Percentiles rank a stretch among this genome's conserved stretches.
Evolutionary conservation across 1,284 basidiomycete species (phyloP).

Genomic region (Apiotrichum veenhuisii): DNA sequence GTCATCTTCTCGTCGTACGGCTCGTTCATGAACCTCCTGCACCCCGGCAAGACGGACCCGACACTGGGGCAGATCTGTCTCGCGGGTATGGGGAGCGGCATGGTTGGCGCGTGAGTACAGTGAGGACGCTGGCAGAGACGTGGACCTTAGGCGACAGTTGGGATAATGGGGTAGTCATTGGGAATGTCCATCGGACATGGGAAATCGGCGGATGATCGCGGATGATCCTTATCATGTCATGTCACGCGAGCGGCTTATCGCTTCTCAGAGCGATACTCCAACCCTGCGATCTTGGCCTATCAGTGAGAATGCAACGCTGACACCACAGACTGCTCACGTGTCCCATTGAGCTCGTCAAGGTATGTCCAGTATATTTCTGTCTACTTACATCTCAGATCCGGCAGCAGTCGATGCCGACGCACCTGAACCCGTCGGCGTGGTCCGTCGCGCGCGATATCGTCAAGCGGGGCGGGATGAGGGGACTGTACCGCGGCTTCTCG

Average conservation of each 20-base stretch:
- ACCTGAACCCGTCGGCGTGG: conserved; percentile 51
- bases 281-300: no score
- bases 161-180: no score
- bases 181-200: no score
- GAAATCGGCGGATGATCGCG: not conserved
- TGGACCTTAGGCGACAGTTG: no score
- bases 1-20: conserved; percentile 49
- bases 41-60: conserved; percentile 24
- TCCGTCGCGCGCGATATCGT: conserved; percentile 59
- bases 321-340: conserved; percentile 65
- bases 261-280: not conserved
- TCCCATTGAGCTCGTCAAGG: conserved; percentile 76
- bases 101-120: conserved; percentile 65
- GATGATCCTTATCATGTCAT: not conserved
- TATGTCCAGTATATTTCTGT: not conserved
- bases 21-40: conserved; percentile 43
- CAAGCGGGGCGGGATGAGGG: conserved; percentile 58
- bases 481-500: conserved; percentile 70
- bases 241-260: not conserved
- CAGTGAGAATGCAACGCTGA: not conserved
- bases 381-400: conserved; percentile 54
- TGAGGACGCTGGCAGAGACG: no score
- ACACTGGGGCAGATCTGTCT: conserved; percentile 60
- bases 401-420: conserved; percentile 57
- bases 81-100: conserved; percentile 71